A percentile compares a stretch with the other conserved stretches of the same genome.
Evolutionary conservation across 2,329 filamentous ascomycete genomes (phyloP).

Genomic region (Verticillium klebahnii): DNA sequence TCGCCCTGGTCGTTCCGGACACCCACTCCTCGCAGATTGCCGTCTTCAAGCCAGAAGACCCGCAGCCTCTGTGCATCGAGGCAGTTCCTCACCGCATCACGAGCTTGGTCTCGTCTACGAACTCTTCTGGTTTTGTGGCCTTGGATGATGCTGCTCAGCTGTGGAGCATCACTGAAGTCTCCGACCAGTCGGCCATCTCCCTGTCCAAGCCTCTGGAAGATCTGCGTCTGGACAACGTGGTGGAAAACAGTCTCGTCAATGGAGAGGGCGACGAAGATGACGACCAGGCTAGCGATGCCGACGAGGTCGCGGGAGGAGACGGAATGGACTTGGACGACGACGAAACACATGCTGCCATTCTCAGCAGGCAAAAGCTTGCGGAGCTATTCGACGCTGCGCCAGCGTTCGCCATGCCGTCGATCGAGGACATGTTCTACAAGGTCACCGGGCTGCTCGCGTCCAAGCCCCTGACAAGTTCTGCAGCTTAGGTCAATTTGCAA

Average conservation of each 20-base stretch:
- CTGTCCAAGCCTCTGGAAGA: conserved; percentile 53
- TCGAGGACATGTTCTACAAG: conserved; percentile 72
- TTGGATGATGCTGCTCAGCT: conserved; percentile 75
- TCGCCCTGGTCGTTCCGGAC: conserved; percentile 55
- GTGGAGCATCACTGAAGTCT: conserved; percentile 56
- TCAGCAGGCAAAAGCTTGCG: conserved; percentile 63
- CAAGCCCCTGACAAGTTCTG: conserved; percentile 37
- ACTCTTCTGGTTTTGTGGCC: conserved; percentile 67
- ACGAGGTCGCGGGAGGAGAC: conserved; percentile 32
- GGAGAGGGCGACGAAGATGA: conserved; percentile 29
- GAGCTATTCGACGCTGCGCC: conserved; percentile 67
- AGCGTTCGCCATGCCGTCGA: conserved; percentile 63
- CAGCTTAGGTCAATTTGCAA: background rate
- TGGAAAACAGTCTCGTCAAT: conserved; percentile 20
- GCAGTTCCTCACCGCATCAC: conserved; percentile 56
- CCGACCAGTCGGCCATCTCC: conserved; percentile 45
- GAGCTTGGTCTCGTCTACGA: conserved; percentile 59
- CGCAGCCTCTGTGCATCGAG: conserved; percentile 55
- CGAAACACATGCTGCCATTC: conserved; percentile 52
- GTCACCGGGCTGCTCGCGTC: conserved; percentile 61
- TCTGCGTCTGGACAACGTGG: conserved; percentile 40
- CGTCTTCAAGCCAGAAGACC: conserved; percentile 61
- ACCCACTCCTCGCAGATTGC: conserved; percentile 50
- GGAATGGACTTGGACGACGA: conserved; percentile 43
- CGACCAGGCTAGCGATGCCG: conserved; percentile 37